A percentile compares a stretch with the other conserved stretches of the same genome.
phyloP scores from a whole-genome alignment of 495 filamentous ascomycete species.

The Hypoxylon subgilvum region DNA sequence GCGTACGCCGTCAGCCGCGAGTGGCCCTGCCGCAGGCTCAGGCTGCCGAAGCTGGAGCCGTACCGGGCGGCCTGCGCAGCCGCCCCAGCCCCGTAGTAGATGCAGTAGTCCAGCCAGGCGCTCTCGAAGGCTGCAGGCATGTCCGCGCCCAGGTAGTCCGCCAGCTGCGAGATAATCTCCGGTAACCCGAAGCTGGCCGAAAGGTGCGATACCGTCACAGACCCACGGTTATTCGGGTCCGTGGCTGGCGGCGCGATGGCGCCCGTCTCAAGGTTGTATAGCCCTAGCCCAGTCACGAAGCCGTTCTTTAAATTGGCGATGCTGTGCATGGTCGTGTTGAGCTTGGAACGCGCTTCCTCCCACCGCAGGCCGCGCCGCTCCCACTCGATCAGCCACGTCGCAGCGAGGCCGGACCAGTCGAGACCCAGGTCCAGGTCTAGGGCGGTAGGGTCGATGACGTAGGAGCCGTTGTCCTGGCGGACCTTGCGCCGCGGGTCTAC shows the following conservation, averaged over 20 bases:
- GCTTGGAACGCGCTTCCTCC: conserved; percentile 48
- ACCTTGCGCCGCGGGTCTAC: conserved; percentile 58
- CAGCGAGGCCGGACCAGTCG: conserved; percentile 56
- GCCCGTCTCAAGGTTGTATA: conserved; percentile 51
- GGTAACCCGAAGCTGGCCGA: conserved; percentile 55
- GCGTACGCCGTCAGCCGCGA: conserved; percentile 54
- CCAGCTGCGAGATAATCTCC: conserved; percentile 50
- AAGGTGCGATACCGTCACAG: conserved; percentile 51
- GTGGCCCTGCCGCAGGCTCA: conserved; percentile 52
- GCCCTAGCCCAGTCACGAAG: conserved; percentile 54
- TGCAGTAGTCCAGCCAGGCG: conserved; percentile 57
- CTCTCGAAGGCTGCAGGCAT: conserved; percentile 42
- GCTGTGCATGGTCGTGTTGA: conserved; percentile 48
- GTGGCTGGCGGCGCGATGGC: conserved; percentile 47
- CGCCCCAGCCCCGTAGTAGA: conserved; percentile 45
- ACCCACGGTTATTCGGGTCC: conserved; percentile 50
- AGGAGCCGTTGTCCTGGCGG: conserved; percentile 45
- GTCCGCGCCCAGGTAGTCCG: conserved; percentile 43
- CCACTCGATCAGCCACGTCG: conserved; percentile 56
- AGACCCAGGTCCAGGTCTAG: conserved; percentile 54
- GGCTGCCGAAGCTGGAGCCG: conserved; percentile 46
- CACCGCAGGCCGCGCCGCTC: conserved; percentile 52
- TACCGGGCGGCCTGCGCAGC: conserved; percentile 52
- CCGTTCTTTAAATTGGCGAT: conserved; percentile 53
- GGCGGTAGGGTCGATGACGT: conserved; percentile 50